Evolutionary conservation across 75 land plant species (phyloP).

Genomic region (Selaginella tamariscina): DNA sequence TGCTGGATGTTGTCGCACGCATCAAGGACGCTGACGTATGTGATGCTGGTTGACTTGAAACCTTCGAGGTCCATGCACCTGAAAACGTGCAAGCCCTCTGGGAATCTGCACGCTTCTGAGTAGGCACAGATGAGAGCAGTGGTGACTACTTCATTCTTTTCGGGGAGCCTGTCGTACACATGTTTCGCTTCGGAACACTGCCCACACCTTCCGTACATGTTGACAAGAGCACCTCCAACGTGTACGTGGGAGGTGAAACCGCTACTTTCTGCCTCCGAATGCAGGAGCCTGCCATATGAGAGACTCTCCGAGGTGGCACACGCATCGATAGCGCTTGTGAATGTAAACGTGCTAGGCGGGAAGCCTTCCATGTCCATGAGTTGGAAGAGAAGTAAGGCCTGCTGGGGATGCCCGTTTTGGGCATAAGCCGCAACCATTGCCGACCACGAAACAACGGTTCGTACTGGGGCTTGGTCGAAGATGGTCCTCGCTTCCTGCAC

Average conservation of each 20-base stretch:
- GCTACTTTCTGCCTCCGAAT: not conserved
- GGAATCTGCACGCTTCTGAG: not conserved
- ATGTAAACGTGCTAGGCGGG: not conserved
- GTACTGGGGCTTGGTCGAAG: not conserved
- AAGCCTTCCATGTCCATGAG: not conserved
- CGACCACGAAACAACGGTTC: not conserved
- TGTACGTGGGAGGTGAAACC: not conserved
- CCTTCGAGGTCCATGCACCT: not conserved
- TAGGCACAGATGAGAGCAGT: not conserved
- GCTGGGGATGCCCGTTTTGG: not conserved
- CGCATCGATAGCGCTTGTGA: not conserved
- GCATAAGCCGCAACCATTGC: not conserved
- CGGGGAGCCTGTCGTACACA: not conserved
- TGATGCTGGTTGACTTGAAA: not conserved
- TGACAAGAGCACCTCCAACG: not conserved
- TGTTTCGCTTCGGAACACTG: not conserved
- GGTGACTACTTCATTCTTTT: not conserved
- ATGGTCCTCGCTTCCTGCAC: not conserved
- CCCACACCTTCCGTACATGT: constrained; percentile 9
- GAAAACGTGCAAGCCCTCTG: not conserved
- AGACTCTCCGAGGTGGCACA: not conserved
- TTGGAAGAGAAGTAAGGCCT: not conserved
- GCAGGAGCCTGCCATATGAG: not conserved
- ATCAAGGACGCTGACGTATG: constrained; percentile 2
- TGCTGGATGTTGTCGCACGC: not conserved